phyloP scores from a whole-genome alignment of 139 green algal species.

The Closterium sp. region DNA sequence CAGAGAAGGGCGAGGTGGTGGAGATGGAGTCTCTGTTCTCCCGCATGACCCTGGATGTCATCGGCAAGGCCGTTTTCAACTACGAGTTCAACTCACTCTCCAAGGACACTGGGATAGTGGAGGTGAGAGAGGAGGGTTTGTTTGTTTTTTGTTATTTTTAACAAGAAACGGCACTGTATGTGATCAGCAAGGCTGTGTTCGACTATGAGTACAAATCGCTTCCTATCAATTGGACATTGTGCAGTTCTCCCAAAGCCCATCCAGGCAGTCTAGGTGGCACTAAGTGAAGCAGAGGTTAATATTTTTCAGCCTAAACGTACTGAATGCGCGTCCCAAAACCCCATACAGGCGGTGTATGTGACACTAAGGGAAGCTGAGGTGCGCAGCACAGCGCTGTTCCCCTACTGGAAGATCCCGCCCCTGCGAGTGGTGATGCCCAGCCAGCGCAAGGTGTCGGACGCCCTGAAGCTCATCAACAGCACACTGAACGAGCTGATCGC shows the following conservation, averaged over 20 bases:
- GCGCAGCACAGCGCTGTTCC: conserved; percentile 75
- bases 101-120: conserved; percentile 32
- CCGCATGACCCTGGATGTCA: conserved; percentile 93
- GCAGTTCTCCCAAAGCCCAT: too few relatives aligned
- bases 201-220: conserved; percentile 88
- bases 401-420: conserved; percentile 85
- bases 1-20: conserved; percentile 44
- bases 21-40: conserved; percentile 96
- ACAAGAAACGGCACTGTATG: conserved; percentile 92
- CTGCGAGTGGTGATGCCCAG: conserved; percentile 61
- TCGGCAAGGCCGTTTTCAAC: conserved; percentile 98
- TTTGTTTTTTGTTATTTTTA: too few relatives aligned
- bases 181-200: conserved; percentile 98
- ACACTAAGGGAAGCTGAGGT: conserved; percentile 89
- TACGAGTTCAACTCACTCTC: conserved; percentile 79
- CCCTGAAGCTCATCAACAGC: conserved; percentile 67
- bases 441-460: neutral
- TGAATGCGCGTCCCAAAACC: too few relatives aligned
- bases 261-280: too few relatives aligned
- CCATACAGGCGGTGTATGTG: conserved; percentile 85
- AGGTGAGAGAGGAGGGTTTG: too few relatives aligned
- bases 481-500: conserved; percentile 83
- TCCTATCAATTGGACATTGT: too few relatives aligned
- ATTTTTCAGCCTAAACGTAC: too few relatives aligned
- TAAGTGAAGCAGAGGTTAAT: too few relatives aligned